Conservation (phyloP, 1,139 yeast species). For the Suhomyces bolitotheri region DNA sequence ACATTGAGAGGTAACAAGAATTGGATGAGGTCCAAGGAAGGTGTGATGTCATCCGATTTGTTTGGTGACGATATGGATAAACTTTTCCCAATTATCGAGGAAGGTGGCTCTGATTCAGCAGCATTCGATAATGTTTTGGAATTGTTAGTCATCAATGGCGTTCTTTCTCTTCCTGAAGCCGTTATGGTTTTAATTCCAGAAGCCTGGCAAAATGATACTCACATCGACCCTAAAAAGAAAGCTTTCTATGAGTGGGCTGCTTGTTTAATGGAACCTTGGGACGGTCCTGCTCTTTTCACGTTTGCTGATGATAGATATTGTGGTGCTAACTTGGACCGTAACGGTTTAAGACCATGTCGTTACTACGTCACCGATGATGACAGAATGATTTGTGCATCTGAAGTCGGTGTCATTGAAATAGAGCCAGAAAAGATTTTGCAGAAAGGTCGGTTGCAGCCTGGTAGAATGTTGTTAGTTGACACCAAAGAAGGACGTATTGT, state of each 20-base stretch:
- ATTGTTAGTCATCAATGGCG: conserved; percentile 87
- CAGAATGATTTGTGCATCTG: conserved; percentile 96
- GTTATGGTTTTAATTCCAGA: conserved; percentile 97
- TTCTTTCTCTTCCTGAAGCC: conserved; percentile 91
- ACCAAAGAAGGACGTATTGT: conserved; percentile 91
- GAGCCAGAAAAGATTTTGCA: conserved; percentile 79
- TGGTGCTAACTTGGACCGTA: conserved; percentile 97
- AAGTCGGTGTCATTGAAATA: conserved; percentile 93
- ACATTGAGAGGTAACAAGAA: conserved; percentile 96
- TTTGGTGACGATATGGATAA: conserved; percentile 92
- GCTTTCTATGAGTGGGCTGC: conserved; percentile 99
- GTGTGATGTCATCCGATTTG: conserved; percentile 83
- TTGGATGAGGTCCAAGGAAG: conserved; percentile 99
- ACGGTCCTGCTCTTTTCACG: conserved; percentile 96
- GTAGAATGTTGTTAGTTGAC: conserved; percentile 93
- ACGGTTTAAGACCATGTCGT: conserved; percentile 97
- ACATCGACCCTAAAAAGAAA: conserved; percentile 85
- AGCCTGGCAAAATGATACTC: conserved; percentile 90
- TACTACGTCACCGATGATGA: conserved; percentile 94
- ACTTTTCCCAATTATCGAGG: conserved; percentile 92
- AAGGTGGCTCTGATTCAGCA: conserved; percentile 99
- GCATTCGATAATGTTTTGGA: conserved; percentile 96
- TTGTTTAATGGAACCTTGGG: conserved; percentile 99
- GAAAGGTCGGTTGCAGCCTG: conserved; percentile 95
- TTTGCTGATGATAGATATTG: conserved; percentile 97